Evolutionary conservation across 2,329 filamentous ascomycete species (phyloP), one percentile per base, ranked within the genome.

Genomic region (Pezicula neosporulosa): DNA sequence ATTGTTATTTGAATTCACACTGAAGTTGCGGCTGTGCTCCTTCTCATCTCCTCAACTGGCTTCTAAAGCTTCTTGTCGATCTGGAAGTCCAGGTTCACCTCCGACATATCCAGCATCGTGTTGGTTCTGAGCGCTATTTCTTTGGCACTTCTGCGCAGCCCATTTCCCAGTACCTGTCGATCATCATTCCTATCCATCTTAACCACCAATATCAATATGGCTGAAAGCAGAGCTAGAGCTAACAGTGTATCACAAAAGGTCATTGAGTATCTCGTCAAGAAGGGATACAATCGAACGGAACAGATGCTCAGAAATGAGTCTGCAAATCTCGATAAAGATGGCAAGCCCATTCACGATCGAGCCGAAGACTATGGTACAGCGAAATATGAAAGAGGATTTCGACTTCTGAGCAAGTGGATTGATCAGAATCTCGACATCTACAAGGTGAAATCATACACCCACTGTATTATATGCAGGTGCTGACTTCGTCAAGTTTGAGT

Each of bases 231-330:
- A 35, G 48, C 52, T 56, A 41, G 36, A 35, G 48, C 53, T 57
- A 37, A 56, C 43, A 16, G 13, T 21, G 7, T 45, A 19, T 48
- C 41, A 18, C 4, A 21, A 35, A 63, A 88, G 85, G 86, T 99
- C 3, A 92, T 96, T 8, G 94, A 99, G 62, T 99, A 99, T 68
- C 78, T 99, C 1, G 83, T 91, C 2, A 99, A 99, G 69, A 92
- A 97, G 60, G 94, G 94, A 0, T 99, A 97, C 70, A 91, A 86
- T 49, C 82, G 88, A 21, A 97, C 94, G 1, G 94, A 99, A 70
- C 89, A 93, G 18, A 89, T 94, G 67, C 89, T 99, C 48, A 84
- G 94, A 41, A 87, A 90, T 68, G 94, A 99, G 70, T 96, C 92
- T 1, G 85, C 89, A 21, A 85, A 91, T 60, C 79, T 94, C 39